Base-by-base conservation (phyloP, 2,329 filamentous ascomycete species). In the Thermothelomyces thermophilus region DNA sequence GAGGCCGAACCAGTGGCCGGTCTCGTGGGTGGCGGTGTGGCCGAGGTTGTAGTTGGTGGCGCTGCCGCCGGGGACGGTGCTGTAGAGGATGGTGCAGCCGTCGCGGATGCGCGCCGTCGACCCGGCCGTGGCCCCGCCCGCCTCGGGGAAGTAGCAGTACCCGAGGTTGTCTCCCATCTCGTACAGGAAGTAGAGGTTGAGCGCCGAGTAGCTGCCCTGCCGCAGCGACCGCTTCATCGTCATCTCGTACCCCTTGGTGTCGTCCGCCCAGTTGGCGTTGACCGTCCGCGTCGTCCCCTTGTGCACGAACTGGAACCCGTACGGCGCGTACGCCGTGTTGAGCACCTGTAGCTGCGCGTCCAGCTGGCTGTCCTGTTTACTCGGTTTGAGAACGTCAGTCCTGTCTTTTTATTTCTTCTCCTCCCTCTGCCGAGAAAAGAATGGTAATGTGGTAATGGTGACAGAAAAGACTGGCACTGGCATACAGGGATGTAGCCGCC, bases 171-270 rank as follows among this genome's bases (percentile, higher is more conserved):
- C 62, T 43, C 61, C 64, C 39, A 73, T 60, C 40, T 60, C 53
- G 17, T 60, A 59, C 45, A 70, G 62, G 63, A 73, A 72, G 67
- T 75, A 75, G 37, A 75, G 36, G 66, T 76, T 76, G 46, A 76
- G 67, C 53, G 69, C 62, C 10, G 60, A 46, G 59, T 71, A 71
- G 41, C 56, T 63, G 50, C 69, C 69, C 62, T 71, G 66, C 59
- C 71, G 70, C 39, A 75, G 68, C 24, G 68, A 57, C 19, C 59
- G 60, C 66, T 74, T 74, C 71, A 74, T 75, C 39, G 59, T 63
- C 35, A 68, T 52, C 60, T 74, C 67, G 42, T 56, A 55, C 20
- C 56, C 50, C 46, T 67, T 70, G 28, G 53, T 48, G 52, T 70
- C 73, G 13, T 51, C 56, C 26, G 72, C 71, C 73, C 73, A 79